phyloP scores from a whole-genome alignment of 75 land plant species.

The Cupressus sempervirens region DNA sequence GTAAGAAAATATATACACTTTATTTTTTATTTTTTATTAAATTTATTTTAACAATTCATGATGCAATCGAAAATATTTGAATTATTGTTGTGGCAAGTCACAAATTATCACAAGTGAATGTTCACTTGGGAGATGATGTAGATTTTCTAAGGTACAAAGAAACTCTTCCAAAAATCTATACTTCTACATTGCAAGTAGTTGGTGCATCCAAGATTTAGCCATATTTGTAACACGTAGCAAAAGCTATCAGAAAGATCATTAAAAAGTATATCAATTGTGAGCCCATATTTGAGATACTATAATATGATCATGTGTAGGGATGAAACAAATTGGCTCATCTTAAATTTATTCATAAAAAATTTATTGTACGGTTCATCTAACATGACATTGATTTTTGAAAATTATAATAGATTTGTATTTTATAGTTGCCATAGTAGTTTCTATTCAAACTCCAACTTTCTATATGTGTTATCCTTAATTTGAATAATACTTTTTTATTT shows the following conservation, averaged over 20 bases:
- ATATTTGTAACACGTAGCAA: slow-evolving; percentile 78
- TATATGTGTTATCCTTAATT: neutral
- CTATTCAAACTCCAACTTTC: neutral
- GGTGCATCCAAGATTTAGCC: slow-evolving; percentile 60
- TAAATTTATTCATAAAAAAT: neutral
- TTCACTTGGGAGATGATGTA: slow-evolving; percentile 33
- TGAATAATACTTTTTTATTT: neutral
- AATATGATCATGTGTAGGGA: too few relatives aligned
- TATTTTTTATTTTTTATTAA: neutral
- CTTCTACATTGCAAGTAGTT: slow-evolving; percentile 40
- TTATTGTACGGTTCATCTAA: too few relatives aligned
- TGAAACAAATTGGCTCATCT: neutral
- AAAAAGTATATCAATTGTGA: slow-evolving; percentile 50
- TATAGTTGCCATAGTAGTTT: neutral
- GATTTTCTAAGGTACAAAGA: slow-evolving; percentile 41
- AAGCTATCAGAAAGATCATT: slow-evolving; percentile 54
- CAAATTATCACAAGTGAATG: slow-evolving; percentile 45
- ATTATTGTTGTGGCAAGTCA: slow-evolving; percentile 37
- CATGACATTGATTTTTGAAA: neutral
- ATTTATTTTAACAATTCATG: neutral
- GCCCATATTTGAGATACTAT: neutral
- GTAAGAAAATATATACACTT: neutral
- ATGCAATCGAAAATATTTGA: slow-evolving; percentile 1
- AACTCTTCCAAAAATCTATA: slow-evolving; percentile 60
- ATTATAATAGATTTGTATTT: neutral